Evolutionary conservation across 306 rosid species (phyloP), one percentile per base, ranked within the genome.

Genomic region (Quercus suber): DNA sequence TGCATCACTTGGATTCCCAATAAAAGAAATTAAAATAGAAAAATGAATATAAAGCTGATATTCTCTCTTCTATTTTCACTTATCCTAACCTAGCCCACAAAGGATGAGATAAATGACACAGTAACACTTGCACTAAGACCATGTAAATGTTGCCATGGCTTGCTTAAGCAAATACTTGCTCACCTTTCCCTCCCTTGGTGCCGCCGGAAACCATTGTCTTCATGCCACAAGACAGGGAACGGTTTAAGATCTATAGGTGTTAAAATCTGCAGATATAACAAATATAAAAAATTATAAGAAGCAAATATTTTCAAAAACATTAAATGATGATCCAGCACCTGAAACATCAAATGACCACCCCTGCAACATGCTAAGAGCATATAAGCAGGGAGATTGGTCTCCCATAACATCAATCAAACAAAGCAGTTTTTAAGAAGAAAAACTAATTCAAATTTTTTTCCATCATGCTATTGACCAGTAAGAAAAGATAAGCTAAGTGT

Each of bases 181-280:
- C 80, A 93, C 99, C 99, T 89, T 55, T 91, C 98, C 86, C 99
- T 91, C 57, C 90, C 89, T 61, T 87, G 90, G 6, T 87, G 76
- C 64, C 97, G 95, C 59, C 96, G 86, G 55, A 84, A 73, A 80
- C 88, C 79, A 81, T 84, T 86, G 76, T 95, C 99, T 85, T 95
- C 99, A 69, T 95, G 99, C 99, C 99, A 95, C 63, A 95, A 76
- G 23, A 78, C 59, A 51, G 99, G 99, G 65, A 81, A 72, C 11
- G 99, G 93, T 86, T 93, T 95, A 52, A 95, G 84, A 83, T 93
- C 98, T 27, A 84, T 73, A 77, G 93, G 83, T 77, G 85, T 88
- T 70, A 95, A 55, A 83, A 93, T 82, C 99, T 95, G 94, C 86
- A 84, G 65, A 85, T 74, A 65, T 58, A 73, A 76, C 65, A 78